Evolutionary conservation across 2,329 filamentous ascomycete genomes (phyloP).

Genomic region (Monosporascus sp.): DNA sequence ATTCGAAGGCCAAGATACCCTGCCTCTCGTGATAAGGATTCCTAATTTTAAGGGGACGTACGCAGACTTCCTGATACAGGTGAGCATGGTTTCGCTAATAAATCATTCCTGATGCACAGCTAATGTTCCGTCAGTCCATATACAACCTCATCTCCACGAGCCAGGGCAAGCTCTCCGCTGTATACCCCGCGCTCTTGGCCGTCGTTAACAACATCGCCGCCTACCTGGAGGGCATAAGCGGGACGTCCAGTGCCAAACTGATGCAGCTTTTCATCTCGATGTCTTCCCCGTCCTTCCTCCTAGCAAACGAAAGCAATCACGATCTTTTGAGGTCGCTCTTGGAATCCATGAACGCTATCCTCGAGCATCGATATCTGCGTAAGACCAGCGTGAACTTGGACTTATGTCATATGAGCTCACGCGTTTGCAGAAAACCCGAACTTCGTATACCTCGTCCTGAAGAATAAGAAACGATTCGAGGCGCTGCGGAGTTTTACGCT

Average conservation of each 20-base stretch:
- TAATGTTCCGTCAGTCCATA: slow-evolving; percentile 59
- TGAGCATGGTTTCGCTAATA: slow-evolving; percentile 36
- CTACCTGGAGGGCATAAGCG: slow-evolving; percentile 72
- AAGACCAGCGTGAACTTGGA: slow-evolving; percentile 26
- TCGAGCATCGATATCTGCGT: slow-evolving; percentile 85
- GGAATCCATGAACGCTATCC: slow-evolving; percentile 81
- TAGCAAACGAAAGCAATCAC: slow-evolving; percentile 91
- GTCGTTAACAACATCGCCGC: slow-evolving; percentile 92
- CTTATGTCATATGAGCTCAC: slow-evolving; percentile 10
- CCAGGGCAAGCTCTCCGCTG: slow-evolving; percentile 82
- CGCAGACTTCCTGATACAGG: slow-evolving; percentile 88
- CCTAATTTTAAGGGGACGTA: slow-evolving; percentile 84
- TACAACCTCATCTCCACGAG: slow-evolving; percentile 87
- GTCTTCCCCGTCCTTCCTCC: slow-evolving; percentile 86
- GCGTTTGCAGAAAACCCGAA: slow-evolving; percentile 64
- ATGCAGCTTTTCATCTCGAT: slow-evolving; percentile 87
- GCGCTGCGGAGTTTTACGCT: slow-evolving; percentile 82
- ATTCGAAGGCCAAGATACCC: slow-evolving; percentile 83
- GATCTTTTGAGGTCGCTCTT: slow-evolving; percentile 73
- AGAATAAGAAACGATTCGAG: slow-evolving; percentile 78
- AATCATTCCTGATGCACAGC: slow-evolving; percentile 1
- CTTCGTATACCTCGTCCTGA: slow-evolving; percentile 73
- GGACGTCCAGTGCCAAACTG: slow-evolving; percentile 72
- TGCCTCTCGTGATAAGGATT: slow-evolving; percentile 78
- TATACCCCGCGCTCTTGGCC: slow-evolving; percentile 87